phyloP scores from a whole-genome alignment of 306 rosid genomes.

The Echinosophora koreensis region DNA sequence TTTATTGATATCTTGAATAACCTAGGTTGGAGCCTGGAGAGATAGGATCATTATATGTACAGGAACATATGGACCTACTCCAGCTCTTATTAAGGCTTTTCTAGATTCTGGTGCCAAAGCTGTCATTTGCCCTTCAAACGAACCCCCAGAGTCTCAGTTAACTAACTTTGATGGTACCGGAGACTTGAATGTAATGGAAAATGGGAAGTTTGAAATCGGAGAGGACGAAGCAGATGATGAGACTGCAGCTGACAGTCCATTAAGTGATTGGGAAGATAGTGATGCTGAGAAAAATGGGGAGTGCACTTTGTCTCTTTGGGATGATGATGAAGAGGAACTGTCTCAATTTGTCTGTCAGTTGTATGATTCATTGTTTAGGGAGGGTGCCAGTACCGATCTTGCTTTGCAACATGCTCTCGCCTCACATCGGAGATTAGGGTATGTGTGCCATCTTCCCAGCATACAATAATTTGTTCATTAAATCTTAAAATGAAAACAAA shows the following conservation, averaged over 20 bases:
- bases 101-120: conserved; percentile 93
- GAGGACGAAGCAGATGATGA: conserved; percentile 91
- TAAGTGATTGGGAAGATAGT: conserved; percentile 97
- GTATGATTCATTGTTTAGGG: conserved; percentile 85
- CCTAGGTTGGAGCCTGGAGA: conserved; percentile 98
- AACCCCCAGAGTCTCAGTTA: conserved; percentile 75
- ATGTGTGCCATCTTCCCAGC: conserved; percentile 82
- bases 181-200: conserved; percentile 71
- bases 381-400: conserved; percentile 70
- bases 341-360: conserved; percentile 80
- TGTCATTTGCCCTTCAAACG: conserved; percentile 80
- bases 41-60: conserved; percentile 93
- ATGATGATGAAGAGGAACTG: conserved; percentile 83
- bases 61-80: conserved; percentile 81
- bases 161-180: conserved; percentile 60
- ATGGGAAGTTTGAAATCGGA: conserved; percentile 89
- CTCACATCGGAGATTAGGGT: conserved; percentile 83
- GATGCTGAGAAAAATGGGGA: conserved; percentile 72
- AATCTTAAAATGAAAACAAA: conserved; percentile 34
- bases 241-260: conserved; percentile 70
- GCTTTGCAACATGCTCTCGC: conserved; percentile 87
- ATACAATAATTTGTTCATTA: conserved; percentile 53
- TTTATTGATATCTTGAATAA: conserved; percentile 46
- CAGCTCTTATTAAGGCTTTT: conserved; percentile 80
- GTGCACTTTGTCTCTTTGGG: conserved; percentile 57